Evolutionary conservation across 305 asterid genomes (phyloP).

Genomic region (Salvia sclarea): DNA sequence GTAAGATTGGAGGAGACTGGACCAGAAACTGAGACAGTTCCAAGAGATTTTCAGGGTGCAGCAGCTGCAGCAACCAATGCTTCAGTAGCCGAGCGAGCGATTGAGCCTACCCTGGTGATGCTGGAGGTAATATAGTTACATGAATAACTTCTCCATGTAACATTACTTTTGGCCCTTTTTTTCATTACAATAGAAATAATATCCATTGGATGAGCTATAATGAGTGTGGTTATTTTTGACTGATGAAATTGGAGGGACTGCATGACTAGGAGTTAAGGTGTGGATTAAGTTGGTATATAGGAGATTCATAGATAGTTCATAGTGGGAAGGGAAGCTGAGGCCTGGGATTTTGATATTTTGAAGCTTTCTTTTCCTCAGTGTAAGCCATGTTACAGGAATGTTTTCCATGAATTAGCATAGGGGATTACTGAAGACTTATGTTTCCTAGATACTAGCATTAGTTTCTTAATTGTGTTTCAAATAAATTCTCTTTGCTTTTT

Average conservation of each 20-base stretch:
- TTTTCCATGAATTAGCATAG: neutral
- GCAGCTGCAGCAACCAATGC: slow-evolving; percentile 73
- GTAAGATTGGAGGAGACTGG: slow-evolving; percentile 63
- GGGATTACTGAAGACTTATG: neutral
- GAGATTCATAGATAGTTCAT: slow-evolving; percentile 17
- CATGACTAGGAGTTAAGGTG: neutral
- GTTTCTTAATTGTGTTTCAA: neutral
- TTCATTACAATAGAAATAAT: neutral
- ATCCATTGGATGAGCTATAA: slow-evolving; percentile 12
- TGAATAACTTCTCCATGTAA: slow-evolving; percentile 21
- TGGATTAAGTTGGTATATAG: neutral
- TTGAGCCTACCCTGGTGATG: slow-evolving; percentile 98
- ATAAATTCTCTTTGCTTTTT: neutral
- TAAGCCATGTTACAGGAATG: neutral
- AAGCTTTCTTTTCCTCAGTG: neutral
- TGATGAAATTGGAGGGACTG: slow-evolving; percentile 19
- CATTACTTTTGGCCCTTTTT: slow-evolving; percentile 18
- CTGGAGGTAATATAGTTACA: slow-evolving; percentile 69
- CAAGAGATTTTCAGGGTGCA: slow-evolving; percentile 70
- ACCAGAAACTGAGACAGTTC: slow-evolving; percentile 49
- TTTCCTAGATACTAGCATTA: neutral
- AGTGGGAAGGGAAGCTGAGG: slow-evolving; percentile 3
- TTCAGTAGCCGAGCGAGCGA: slow-evolving; percentile 85
- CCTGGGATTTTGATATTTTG: slow-evolving; percentile 3
- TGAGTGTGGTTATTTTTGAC: slow-evolving; percentile 24